These are phyloP conservation scores for Striga hermonthica DNA, from an alignment of 305 asterid genomes.

Conservation along the genomic window DNA sequence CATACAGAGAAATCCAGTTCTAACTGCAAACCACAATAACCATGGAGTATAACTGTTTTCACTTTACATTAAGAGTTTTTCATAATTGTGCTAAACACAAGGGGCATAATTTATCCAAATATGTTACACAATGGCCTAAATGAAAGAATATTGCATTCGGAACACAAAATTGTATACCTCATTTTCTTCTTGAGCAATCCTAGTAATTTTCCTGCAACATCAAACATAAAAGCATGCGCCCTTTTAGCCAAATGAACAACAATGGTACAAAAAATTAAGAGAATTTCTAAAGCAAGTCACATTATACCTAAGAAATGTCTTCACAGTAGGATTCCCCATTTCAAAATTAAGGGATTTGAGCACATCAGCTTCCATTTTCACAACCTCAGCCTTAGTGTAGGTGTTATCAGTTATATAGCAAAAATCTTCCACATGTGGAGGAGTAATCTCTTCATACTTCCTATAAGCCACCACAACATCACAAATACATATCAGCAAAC, in stretches of 20 bases:
- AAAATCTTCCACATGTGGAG: slow-evolving; percentile 72
- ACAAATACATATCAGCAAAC: slow-evolving; percentile 14
- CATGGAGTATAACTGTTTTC: not conserved
- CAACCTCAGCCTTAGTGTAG: slow-evolving; percentile 55
- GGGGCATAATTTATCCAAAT: not conserved
- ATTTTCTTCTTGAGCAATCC: slow-evolving; percentile 53
- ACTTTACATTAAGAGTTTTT: not conserved
- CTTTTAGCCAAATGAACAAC: slow-evolving; percentile 27
- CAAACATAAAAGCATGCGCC: slow-evolving; percentile 11
- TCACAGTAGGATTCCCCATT: slow-evolving; percentile 76
- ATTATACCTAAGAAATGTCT: slow-evolving; percentile 78
- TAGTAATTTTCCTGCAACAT: slow-evolving; percentile 52
- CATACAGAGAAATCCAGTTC: slow-evolving; percentile 14
- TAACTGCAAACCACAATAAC: not conserved
- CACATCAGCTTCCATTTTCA: slow-evolving; percentile 82
- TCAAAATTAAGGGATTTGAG: slow-evolving; percentile 69
- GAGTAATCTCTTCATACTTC: slow-evolving; percentile 86
- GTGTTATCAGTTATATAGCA: slow-evolving; percentile 77
- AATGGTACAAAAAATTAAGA: not conserved
- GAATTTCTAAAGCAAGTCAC: slow-evolving; percentile 8
- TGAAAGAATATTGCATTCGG: not conserved
- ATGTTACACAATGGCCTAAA: not conserved
- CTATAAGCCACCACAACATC: slow-evolving; percentile 37
- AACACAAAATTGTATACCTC: slow-evolving; percentile 31
- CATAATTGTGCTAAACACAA: not conserved